These are phyloP conservation scores for Phytophthora europaea DNA, from an alignment of 352 stramenopile genomes.

Conservation along the genomic window DNA sequence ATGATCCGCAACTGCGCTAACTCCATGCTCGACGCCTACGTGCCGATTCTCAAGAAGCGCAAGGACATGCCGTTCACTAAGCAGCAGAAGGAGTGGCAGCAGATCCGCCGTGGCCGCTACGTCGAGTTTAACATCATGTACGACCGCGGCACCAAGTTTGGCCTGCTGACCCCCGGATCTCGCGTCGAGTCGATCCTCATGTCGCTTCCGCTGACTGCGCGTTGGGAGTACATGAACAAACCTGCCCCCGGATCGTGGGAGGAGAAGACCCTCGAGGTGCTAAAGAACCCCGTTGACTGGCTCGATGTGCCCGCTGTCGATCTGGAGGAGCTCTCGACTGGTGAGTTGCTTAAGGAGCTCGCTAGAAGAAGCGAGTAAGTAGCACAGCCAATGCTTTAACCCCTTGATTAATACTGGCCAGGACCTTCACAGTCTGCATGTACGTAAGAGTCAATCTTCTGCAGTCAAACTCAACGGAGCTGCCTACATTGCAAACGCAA, in stretches of 20 bases:
- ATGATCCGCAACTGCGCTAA: conserved; percentile 83
- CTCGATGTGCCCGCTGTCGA: conserved; percentile 86
- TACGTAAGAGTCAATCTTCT: conserved; percentile 3
- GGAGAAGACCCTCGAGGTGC: conserved; percentile 94
- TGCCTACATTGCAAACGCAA: neutral
- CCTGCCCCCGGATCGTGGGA: conserved; percentile 92
- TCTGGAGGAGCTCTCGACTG: conserved; percentile 75
- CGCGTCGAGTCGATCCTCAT: conserved; percentile 99
- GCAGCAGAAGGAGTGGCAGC: conserved; percentile 98
- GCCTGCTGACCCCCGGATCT: conserved; percentile 95
- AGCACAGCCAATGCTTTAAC: neutral
- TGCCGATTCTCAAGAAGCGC: conserved; percentile 96
- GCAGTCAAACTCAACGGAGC: neutral
- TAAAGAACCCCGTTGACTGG: conserved; percentile 96
- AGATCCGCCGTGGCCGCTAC: conserved; percentile 97
- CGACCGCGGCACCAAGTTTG: conserved; percentile 98
- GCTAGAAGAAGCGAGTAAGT: conserved; percentile 70
- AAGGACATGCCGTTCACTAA: conserved; percentile 97
- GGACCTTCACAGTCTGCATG: neutral
- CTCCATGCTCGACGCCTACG: conserved; percentile 94
- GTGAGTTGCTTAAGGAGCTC: conserved; percentile 81
- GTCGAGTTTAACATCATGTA: conserved; percentile 99
- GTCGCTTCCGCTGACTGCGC: conserved; percentile 97
- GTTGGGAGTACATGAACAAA: conserved; percentile 97
- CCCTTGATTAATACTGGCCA: neutral